Percentiles rank a stretch among this genome's conserved stretches.
Evolutionary conservation across 2,329 filamentous ascomycete species (phyloP).

Genomic region (Stagonosporopsis cucurbitacearum): DNA sequence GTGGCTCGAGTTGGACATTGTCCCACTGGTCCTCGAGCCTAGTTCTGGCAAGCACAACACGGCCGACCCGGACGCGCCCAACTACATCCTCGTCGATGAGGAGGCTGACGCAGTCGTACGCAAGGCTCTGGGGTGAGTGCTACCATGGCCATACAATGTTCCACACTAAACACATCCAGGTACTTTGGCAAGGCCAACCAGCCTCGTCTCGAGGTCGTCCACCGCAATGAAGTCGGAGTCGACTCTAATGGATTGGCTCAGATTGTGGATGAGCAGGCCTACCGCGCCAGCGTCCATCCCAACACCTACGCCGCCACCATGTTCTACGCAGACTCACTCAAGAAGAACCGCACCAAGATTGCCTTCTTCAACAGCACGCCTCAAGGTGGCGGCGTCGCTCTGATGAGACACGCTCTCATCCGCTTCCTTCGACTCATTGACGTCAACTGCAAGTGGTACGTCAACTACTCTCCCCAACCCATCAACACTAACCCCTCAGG

Average conservation of each 20-base stretch:
- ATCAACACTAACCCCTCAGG: conserved; percentile 47
- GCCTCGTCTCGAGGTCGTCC: conserved; percentile 71
- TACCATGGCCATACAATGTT: background rate
- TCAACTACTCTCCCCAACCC: background rate
- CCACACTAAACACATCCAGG: conserved; percentile 8
- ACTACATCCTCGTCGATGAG: conserved; percentile 72
- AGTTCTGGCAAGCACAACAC: conserved; percentile 17
- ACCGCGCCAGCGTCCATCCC: conserved; percentile 65
- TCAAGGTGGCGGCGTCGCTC: conserved; percentile 80
- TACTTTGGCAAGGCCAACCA: conserved; percentile 74
- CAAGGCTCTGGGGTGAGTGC: conserved; percentile 73
- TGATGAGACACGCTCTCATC: conserved; percentile 81
- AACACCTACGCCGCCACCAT: conserved; percentile 71
- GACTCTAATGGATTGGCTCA: conserved; percentile 70
- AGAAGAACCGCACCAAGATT: conserved; percentile 68
- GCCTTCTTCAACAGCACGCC: conserved; percentile 83
- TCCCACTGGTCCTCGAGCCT: conserved; percentile 67
- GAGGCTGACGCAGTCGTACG: conserved; percentile 82
- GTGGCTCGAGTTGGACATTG: conserved; percentile 78
- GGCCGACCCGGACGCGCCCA: conserved; percentile 47
- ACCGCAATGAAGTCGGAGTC: conserved; percentile 72
- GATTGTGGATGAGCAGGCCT: conserved; percentile 64
- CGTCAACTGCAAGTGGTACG: conserved; percentile 76
- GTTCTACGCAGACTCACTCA: conserved; percentile 68
- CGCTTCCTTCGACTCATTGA: conserved; percentile 71